A percentile compares a stretch with the other conserved stretches of the same genome.
Conservation (phyloP, 345 rosid genomes). For the Microthlaspi erraticum region DNA sequence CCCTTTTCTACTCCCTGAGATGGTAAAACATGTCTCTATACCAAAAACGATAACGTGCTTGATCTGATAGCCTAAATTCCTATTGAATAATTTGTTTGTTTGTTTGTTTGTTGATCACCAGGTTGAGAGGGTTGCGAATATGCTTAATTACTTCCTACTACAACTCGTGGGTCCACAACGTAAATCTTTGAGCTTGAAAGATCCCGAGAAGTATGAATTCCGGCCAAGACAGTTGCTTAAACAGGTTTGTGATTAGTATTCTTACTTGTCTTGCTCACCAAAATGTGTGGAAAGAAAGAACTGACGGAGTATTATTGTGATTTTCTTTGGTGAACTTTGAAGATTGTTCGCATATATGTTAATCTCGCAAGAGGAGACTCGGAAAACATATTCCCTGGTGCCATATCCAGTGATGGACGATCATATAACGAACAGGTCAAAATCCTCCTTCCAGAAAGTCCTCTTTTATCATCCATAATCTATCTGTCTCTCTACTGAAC, state of each 20-base stretch:
- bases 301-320: constrained; percentile 12
- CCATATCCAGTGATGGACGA: constrained; percentile 95
- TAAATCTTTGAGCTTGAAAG: constrained; percentile 85
- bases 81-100: background rate
- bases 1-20: constrained; percentile 98
- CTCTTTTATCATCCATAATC: constrained; percentile 23
- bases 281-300: background rate
- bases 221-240: constrained; percentile 93
- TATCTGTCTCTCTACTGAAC: constrained; percentile 15
- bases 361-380: constrained; percentile 90
- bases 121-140: constrained; percentile 97
- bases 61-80: constrained; percentile 3
- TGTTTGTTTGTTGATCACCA: constrained; percentile 44
- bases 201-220: constrained; percentile 96
- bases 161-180: constrained; percentile 99
- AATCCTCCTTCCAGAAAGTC: constrained; percentile 19
- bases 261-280: constrained; percentile 12
- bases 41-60: background rate
- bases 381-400: constrained; percentile 76
- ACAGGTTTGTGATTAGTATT: constrained; percentile 60
- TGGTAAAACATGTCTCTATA: constrained; percentile 56
- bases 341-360: constrained; percentile 93
- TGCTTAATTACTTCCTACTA: constrained; percentile 95
- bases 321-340: constrained; percentile 41
- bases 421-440: constrained; percentile 94